These are phyloP conservation scores for Lactarius tabidus DNA, from an alignment of 768 basidiomycete species.

Conservation along the genomic window DNA sequence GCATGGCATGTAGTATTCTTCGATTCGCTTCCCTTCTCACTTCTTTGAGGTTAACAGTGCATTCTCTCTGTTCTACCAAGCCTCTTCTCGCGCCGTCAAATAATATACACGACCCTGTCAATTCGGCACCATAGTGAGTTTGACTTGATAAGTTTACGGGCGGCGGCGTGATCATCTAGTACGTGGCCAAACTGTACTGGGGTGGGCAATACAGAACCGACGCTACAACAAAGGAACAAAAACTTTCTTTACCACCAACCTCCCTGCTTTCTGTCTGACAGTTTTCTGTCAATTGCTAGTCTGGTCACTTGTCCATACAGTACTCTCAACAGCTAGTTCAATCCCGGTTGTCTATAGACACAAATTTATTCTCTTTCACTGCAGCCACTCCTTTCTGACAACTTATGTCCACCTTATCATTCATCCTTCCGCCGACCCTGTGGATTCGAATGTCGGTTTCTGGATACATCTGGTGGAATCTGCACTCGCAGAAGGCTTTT, in stretches of 20 bases:
- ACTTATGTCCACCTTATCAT: conserved; percentile 19
- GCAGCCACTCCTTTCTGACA: not conserved
- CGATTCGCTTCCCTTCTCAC: not conserved
- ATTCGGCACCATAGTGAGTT: conserved; percentile 25
- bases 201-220: conserved; percentile 31
- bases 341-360: conserved; percentile 30
- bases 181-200: conserved; percentile 32
- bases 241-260: not conserved
- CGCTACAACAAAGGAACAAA: conserved; percentile 28
- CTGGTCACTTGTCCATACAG: conserved; percentile 31
- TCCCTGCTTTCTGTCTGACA: not conserved
- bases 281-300: conserved; percentile 20
- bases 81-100: conserved; percentile 6
- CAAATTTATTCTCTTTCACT: not conserved
- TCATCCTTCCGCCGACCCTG: conserved; percentile 46
- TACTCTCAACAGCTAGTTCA: conserved; percentile 33
- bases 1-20: conserved; percentile 26
- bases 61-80: conserved; percentile 11
- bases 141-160: not conserved
- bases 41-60: not conserved
- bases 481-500: conserved; percentile 72
- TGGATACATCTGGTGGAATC: conserved; percentile 52
- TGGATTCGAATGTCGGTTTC: conserved; percentile 53
- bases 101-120: conserved; percentile 22
- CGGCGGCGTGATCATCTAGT: no score